Evolutionary conservation across 371 early-diverging fungal species (phyloP).

Genomic region (Entomophthora muscae): DNA sequence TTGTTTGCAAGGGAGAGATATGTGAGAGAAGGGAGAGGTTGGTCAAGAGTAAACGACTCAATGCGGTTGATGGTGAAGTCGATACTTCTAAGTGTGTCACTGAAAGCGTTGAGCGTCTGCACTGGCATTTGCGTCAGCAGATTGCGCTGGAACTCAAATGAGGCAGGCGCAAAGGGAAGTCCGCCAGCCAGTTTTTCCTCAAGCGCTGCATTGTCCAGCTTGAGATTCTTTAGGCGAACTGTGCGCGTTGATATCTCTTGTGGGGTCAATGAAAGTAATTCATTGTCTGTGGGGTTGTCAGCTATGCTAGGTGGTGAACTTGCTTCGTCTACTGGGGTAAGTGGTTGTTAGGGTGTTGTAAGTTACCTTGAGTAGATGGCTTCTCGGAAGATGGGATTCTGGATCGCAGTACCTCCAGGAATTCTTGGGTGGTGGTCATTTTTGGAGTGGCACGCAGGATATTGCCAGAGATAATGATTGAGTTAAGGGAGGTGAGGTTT

Average conservation of each 20-base stretch:
- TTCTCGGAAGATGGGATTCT: no score
- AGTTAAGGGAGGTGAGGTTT: background rate
- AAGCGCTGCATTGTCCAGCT: background rate
- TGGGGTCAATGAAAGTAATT: background rate
- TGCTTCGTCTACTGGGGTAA: no score
- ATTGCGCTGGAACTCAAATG: background rate
- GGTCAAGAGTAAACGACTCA: background rate
- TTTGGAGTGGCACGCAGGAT: background rate
- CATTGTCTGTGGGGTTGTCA: no score
- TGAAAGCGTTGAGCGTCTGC: background rate
- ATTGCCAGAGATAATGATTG: background rate
- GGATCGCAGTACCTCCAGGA: background rate
- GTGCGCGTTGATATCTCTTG: background rate
- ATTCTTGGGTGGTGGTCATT: background rate
- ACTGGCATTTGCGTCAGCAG: background rate
- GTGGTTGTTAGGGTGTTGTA: no score
- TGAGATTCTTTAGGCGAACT: background rate
- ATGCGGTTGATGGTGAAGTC: background rate
- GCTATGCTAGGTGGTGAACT: no score
- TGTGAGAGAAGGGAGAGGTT: background rate
- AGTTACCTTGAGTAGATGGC: no score
- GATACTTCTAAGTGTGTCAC: background rate
- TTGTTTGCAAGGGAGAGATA: background rate
- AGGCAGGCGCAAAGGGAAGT: background rate
- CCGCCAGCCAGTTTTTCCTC: background rate